Evolutionary conservation across 2,329 filamentous ascomycete species (phyloP).

Genomic region (Penicillium sp.): DNA sequence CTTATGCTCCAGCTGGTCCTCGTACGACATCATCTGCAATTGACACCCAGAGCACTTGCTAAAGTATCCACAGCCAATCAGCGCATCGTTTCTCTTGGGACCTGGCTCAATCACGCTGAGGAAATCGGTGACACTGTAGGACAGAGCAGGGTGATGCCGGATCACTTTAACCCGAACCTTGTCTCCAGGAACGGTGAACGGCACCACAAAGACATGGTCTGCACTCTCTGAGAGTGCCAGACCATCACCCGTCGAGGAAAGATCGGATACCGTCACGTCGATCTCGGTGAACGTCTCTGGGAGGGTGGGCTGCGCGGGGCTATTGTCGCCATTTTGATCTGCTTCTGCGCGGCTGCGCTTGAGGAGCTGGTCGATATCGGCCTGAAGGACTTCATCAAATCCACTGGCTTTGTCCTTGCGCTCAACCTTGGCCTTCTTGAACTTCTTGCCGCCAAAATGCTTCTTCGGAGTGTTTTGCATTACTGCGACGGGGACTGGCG

Average conservation of each 20-base stretch:
- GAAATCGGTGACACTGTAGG: constrained; percentile 78
- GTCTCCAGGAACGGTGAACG: constrained; percentile 86
- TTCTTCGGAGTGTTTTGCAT: constrained; percentile 32
- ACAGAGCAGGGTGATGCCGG: constrained; percentile 63
- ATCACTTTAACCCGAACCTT: constrained; percentile 73
- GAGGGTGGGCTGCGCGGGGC: constrained; percentile 36
- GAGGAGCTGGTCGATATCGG: constrained; percentile 56
- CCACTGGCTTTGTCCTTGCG: constrained; percentile 62
- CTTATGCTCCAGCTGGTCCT: constrained; percentile 82
- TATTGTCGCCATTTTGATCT: constrained; percentile 26
- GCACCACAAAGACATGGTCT: constrained; percentile 78
- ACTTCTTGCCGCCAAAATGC: constrained; percentile 26
- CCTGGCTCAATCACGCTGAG: constrained; percentile 73
- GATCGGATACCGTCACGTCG: constrained; percentile 73
- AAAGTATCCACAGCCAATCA: constrained; percentile 84
- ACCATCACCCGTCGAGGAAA: constrained; percentile 91
- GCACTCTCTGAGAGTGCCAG: constrained; percentile 68
- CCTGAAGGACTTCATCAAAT: constrained; percentile 64
- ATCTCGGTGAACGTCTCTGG: constrained; percentile 71
- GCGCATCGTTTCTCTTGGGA: constrained; percentile 70
- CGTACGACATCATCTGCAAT: constrained; percentile 93
- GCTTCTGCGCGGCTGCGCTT: constrained; percentile 29
- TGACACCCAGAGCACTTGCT: constrained; percentile 85
- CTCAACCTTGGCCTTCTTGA: constrained; percentile 54
- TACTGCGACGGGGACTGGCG: constrained; percentile 21